Percentiles rank a stretch among this genome's conserved stretches.
These are phyloP conservation scores for Delitschia confertaspora DNA, from an alignment of 495 filamentous ascomycete genomes.

Conservation along the genomic window DNA sequence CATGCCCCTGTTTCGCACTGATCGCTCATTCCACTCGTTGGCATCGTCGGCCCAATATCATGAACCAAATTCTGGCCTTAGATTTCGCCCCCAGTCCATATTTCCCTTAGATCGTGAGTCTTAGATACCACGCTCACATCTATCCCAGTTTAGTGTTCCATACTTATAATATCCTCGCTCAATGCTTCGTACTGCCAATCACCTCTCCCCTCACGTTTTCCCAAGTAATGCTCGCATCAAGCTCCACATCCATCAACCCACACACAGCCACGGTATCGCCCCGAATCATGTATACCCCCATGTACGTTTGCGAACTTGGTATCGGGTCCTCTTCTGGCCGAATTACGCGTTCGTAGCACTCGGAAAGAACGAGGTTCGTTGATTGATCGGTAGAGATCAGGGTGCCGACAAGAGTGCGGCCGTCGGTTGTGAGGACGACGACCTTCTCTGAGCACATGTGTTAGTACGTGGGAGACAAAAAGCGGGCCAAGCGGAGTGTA, in stretches of 20 bases:
- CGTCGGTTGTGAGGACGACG: conserved; percentile 83
- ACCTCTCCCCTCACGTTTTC: conserved; percentile 74
- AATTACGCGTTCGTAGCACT: conserved; percentile 85
- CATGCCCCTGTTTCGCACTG: too few species aligned
- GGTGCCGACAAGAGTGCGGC: conserved; percentile 74
- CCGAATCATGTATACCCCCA: conserved; percentile 85
- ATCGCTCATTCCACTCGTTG: too few species aligned
- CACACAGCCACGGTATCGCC: conserved; percentile 92
- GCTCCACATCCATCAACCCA: conserved; percentile 77
- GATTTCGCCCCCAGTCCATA: too few species aligned
- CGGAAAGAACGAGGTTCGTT: conserved; percentile 81
- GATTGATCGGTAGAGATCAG: conserved; percentile 83
- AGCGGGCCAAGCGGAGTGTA: conserved; percentile 33
- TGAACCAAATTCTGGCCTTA: too few species aligned
- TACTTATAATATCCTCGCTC: conserved; percentile 32
- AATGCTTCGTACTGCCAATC: conserved; percentile 77
- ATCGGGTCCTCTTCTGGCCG: conserved; percentile 72
- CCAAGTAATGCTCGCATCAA: conserved; percentile 88
- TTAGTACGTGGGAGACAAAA: conserved; percentile 6
- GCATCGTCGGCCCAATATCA: too few species aligned
- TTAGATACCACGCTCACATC: background rate
- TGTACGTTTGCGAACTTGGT: conserved; percentile 66
- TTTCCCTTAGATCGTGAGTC: too few species aligned
- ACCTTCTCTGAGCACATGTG: conserved; percentile 62
- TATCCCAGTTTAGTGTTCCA: background rate